Evolutionary conservation across 805 yeast species (phyloP), one percentile per base, ranked within the genome.

Genomic region (Barnettozyma sucrosica): DNA sequence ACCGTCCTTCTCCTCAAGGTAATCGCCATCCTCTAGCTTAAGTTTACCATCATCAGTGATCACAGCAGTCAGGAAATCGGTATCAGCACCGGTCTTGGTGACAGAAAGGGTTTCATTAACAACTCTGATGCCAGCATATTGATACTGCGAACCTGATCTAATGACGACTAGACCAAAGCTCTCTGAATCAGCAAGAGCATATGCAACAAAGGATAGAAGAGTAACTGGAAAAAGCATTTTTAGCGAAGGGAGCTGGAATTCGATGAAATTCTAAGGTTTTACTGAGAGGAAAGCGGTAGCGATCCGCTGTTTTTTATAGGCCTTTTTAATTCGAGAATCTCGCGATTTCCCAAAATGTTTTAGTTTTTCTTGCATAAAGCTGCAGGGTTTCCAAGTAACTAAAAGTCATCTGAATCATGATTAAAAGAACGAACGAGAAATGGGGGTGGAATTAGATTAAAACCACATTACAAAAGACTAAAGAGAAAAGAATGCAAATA

Each of bases 111-210:
- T 23, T 37, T 58, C 59, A 40, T 54, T 51, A 11, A 34, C 25
- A 20, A 49, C 51, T 41, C 51, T 48, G 41, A 65, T 56, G 26
- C 60, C 40, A 25, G 62, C 46, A 51, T 59, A 62, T 51, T 68
- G 71, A 54, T 65, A 56, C 41, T 45, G 45, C 34, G 69, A 59
- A 36, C 69, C 70, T n/a, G 72, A 68, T 46, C 64, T 58, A 49
- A 68, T 60, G 34, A 61, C 47, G 20, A 68, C 32, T 25, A 65
- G 41, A 46, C 67, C 68, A 51, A 69, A 68, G 16, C 54, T 28
- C 47, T 61, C 64, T 21, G 74, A 67, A 54, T 67, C 72, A 13
- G 41, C 25, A 14, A 37, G 28, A 7, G 10, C 44, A 3, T 16
- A 5, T 4, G 43, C 11, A 25, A 10, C 34, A 14, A 41, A 16